These are phyloP conservation scores for Clonostachys rhizophaga DNA, from an alignment of 2,329 filamentous ascomycete species.

Conservation along the genomic window DNA sequence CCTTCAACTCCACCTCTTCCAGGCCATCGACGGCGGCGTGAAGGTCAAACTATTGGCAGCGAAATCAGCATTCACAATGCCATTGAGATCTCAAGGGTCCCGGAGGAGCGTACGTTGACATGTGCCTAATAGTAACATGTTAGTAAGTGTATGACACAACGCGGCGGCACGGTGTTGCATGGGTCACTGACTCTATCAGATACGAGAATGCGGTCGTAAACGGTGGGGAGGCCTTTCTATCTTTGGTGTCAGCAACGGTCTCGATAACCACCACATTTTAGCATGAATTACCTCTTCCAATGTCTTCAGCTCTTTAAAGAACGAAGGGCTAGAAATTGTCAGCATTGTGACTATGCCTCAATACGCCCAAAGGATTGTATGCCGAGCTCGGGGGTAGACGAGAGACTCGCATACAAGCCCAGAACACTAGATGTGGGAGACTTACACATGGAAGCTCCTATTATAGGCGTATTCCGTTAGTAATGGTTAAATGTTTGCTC, in stretches of 20 bases:
- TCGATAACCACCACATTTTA: too few relatives aligned
- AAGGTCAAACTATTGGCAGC: constrained; percentile 60
- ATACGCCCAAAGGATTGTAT: background rate
- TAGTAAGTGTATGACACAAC: too few relatives aligned
- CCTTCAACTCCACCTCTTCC: constrained; percentile 48
- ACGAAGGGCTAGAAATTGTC: constrained; percentile 16
- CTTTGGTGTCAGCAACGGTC: background rate
- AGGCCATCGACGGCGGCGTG: constrained; percentile 66
- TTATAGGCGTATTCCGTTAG: too few relatives aligned
- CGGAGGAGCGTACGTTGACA: too few relatives aligned
- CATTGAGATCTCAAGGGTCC: too few relatives aligned
- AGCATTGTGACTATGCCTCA: background rate
- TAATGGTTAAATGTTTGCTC: too few relatives aligned
- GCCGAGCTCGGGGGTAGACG: background rate
- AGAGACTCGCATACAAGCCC: background rate
- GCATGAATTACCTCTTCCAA: constrained; percentile 16
- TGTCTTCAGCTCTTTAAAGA: constrained; percentile 33
- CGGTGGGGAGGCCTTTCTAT: constrained; percentile 22
- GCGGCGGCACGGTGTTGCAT: background rate
- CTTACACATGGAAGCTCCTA: constrained; percentile 54
- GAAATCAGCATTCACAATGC: background rate
- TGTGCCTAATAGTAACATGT: too few relatives aligned
- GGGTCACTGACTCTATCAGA: constrained; percentile 42
- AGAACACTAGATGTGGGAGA: constrained; percentile 1
- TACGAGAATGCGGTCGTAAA: constrained; percentile 51